Percentiles rank a stretch among this genome's conserved stretches.
Evolutionary conservation across 1,139 yeast genomes (phyloP).

Genomic region (Magnusiomyces clavatus): DNA sequence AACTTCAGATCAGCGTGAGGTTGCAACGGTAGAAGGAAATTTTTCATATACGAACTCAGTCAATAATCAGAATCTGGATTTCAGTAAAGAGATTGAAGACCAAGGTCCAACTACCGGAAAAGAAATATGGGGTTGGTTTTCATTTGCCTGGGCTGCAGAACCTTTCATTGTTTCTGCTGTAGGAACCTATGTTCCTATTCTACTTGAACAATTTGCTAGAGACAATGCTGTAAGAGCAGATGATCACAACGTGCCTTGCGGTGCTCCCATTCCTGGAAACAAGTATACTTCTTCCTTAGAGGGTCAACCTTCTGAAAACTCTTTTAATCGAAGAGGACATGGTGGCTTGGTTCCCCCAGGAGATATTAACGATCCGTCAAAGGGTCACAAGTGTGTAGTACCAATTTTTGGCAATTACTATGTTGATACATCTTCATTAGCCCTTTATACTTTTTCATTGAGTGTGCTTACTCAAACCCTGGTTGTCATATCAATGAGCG

Average conservation of each 20-base stretch:
- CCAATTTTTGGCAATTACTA: slow-evolving; percentile 40
- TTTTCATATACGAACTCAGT: no score
- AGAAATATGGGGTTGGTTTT: slow-evolving; percentile 33
- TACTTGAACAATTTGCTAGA: slow-evolving; percentile 59
- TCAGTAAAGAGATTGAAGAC: neutral
- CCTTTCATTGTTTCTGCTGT: slow-evolving; percentile 68
- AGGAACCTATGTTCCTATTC: slow-evolving; percentile 60
- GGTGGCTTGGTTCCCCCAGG: slow-evolving; percentile 9
- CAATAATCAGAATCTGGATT: neutral
- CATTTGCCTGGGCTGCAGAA: slow-evolving; percentile 62
- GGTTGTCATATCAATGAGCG: slow-evolving; percentile 58
- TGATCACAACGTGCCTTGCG: slow-evolving; percentile 1
- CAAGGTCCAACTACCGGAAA: slow-evolving; percentile 16
- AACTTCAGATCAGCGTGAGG: no score
- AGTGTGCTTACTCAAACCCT: slow-evolving; percentile 59
- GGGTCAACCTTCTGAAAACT: neutral
- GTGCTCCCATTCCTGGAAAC: slow-evolving; percentile 17
- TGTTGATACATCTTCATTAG: slow-evolving; percentile 61
- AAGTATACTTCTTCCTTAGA: neutral
- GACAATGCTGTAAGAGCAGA: slow-evolving; percentile 23
- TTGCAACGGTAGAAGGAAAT: no score
- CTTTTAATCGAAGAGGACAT: neutral
- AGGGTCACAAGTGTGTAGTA: slow-evolving; percentile 35
- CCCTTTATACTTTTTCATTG: slow-evolving; percentile 58
- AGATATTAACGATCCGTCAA: slow-evolving; percentile 15